phyloP scores from a whole-genome alignment of 1,139 yeast genomes.

The Pichia cactophila region DNA sequence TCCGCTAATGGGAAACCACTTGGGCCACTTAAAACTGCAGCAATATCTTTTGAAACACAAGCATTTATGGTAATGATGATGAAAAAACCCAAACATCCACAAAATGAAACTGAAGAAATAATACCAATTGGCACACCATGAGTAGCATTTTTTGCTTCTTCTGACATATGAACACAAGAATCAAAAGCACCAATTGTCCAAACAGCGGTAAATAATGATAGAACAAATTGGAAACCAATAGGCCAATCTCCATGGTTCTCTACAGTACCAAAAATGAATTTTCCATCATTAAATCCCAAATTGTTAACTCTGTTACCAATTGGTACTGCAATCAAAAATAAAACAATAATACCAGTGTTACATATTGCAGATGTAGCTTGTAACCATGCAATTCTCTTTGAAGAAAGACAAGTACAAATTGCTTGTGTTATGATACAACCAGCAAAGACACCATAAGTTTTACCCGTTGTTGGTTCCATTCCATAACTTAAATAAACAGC shows the following conservation, averaged over 20 bases:
- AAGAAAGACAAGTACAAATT: constrained; percentile 41
- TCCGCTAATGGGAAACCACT: constrained; percentile 60
- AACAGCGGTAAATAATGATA: constrained; percentile 53
- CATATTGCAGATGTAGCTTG: constrained; percentile 54
- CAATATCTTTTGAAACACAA: constrained; percentile 46
- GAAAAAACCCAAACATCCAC: constrained; percentile 56
- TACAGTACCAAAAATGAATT: constrained; percentile 49
- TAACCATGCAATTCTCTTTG: constrained; percentile 45
- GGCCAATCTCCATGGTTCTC: constrained; percentile 53
- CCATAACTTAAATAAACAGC: constrained; percentile 42
- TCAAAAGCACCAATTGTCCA: constrained; percentile 69
- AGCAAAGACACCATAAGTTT: constrained; percentile 48
- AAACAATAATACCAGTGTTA: constrained; percentile 46
- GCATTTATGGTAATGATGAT: constrained; percentile 51
- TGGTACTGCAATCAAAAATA: constrained; percentile 65
- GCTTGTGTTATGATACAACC: constrained; percentile 43
- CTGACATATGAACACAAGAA: constrained; percentile 66
- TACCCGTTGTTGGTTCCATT: constrained; percentile 39
- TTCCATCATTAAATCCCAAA: constrained; percentile 33
- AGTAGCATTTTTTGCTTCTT: constrained; percentile 62
- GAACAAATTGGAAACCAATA: constrained; percentile 57
- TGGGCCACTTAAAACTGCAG: constrained; percentile 35
- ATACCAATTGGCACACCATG: constrained; percentile 68
- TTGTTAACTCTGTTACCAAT: constrained; percentile 34
- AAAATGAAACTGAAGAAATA: constrained; percentile 47